These are phyloP conservation scores for Carex scoparia DNA, from an alignment of 176 grass and related monocot species.

Conservation along the genomic window DNA sequence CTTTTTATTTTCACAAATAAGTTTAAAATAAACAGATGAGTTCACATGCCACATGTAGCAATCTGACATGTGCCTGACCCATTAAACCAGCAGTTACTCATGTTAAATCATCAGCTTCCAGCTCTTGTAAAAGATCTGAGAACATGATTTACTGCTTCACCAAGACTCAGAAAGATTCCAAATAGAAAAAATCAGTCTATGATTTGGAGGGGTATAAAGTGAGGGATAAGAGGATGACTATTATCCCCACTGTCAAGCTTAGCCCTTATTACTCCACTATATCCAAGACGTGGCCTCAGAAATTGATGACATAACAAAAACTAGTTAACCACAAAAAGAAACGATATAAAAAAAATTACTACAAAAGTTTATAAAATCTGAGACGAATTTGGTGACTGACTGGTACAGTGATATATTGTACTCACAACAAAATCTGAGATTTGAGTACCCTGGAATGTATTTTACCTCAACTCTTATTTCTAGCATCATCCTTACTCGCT, in stretches of 20 bases:
- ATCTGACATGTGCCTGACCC: background rate
- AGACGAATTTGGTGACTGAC: background rate
- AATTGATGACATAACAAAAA: background rate
- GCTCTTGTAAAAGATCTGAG: conserved; percentile 2
- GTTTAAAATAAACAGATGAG: background rate
- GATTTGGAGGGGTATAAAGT: background rate
- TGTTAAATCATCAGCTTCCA: background rate
- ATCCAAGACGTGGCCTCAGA: background rate
- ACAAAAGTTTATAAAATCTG: background rate
- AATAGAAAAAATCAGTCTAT: background rate
- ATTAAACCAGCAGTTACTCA: background rate
- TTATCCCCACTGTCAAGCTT: background rate
- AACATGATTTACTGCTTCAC: background rate
- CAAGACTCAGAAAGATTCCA: background rate
- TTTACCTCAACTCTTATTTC: conserved; percentile 87
- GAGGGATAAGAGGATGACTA: background rate
- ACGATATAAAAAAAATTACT: background rate
- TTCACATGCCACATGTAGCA: background rate
- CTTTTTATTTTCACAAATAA: background rate
- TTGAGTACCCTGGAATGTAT: background rate
- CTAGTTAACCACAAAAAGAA: background rate
- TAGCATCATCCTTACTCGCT: conserved; percentile 78
- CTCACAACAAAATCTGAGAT: background rate
- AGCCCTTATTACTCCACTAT: background rate
- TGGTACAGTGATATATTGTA: background rate